Evolutionary conservation across 2,329 filamentous ascomycete genomes (phyloP), one percentile per base, ranked within the genome.

Genomic region (Exophiala viscosa): DNA sequence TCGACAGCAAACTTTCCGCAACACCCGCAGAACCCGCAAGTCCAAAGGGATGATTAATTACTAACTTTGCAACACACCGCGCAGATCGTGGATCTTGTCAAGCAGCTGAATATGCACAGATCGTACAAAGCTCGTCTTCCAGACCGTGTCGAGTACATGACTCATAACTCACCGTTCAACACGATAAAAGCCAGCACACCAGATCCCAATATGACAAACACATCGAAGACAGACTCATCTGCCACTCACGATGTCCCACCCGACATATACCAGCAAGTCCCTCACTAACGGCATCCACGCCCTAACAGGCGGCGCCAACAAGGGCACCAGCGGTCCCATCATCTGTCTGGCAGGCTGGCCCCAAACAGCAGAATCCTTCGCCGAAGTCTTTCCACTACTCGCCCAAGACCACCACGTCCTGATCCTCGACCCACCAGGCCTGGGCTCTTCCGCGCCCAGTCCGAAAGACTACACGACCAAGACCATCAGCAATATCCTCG

Each of bases 331-430:
- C 8, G 51, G 58, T 10, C 57, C 63, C 10, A 20, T 65, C 7
- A 45, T 66, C 20, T 63, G 65, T 43, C 43, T 65, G 14, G 42
- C 61, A 50, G 61, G 61, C 36, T 64, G 61, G 60, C 62, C 63
- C 9, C 57, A 65, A 52, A 65, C 63, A 31, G 63, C 62, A 28
- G 62, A 65, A 50, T 63, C 63, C 2, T 65, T 50, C 33, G 57
- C 52, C 36, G 52, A 57, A 7, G 42, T 65, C 39, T 58, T 65
- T 41, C 57, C 61, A 28, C 51, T 57, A 31, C 59, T 65, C 34
- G 59, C 59, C 23, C 56, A 60, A 45, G 38, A 49, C 6, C 59
- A 64, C 47, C 58, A 45, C 3, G 62, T 65, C 34, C 55, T 63
- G 31, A 62, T 60, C n/a, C 55, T 63, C 41, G 61, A 62, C 34